Evolutionary conservation across 2,329 filamentous ascomycete species (phyloP), one percentile per base, ranked within the genome.

Genomic region (Pseudogymnoascus sp.): DNA sequence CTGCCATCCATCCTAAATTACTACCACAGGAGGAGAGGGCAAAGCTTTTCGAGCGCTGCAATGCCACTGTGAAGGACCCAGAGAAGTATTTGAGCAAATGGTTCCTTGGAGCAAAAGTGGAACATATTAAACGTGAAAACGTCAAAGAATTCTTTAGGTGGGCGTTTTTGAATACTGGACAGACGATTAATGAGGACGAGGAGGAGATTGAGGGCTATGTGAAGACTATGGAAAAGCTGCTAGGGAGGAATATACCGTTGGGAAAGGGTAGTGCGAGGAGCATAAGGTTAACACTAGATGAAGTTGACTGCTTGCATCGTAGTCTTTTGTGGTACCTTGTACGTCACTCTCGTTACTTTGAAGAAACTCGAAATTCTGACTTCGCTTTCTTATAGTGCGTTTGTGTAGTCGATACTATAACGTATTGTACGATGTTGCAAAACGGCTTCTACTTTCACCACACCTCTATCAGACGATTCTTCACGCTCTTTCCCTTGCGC

Each of bases 111-210:
- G 81, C 82, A 5, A 73, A 77, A 12, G 52, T 74, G 2, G 72
- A 75, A 27, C 82, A 84, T 25, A 81, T 87, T 48, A 78, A 79
- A 61, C 74, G 78, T 13, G 82, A 86, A 36, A 85, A 87, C 69
- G 67, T 87, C 58, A 82, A 81, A 70, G 81, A 84, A 61, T 86
- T 85, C 69, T 75, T 83, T 15, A 72, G 78, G 12, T 87, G 83
- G 85, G 82, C 80, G 0, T 81, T 87, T 61, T 77, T 82, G 59
- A 82, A 80, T 65, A 74, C 75, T 7, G 76, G 74, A 10, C 73
- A 78, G 3, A 70, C 72, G 59, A 73, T 74, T 21, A 70, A 74
- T 4, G 74, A 76, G 15, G 72, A 81, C 58, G 75, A 82, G 13
- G 78, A 80, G 21, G 80, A 84, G 71, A 69, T 87, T 52, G 79